A percentile compares a stretch with the other conserved stretches of the same genome.
Conservation (phyloP, 345 rosid species). For the Angophora floribunda region DNA sequence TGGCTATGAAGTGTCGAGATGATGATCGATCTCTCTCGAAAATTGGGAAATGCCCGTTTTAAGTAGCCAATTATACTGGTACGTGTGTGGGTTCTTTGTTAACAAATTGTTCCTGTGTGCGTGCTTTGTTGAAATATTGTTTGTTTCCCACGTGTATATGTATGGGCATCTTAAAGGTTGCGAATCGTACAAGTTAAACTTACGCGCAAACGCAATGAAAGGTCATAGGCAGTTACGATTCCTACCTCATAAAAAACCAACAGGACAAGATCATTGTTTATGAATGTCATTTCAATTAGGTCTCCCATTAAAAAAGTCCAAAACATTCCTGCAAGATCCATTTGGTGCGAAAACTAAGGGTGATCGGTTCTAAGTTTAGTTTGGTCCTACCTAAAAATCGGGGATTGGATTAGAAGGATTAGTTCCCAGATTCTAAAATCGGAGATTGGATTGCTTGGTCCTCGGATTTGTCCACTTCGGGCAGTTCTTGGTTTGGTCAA, state of each 20-base stretch:
- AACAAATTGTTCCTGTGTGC: background rate
- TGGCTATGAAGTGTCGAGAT: background rate
- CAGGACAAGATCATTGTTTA: background rate
- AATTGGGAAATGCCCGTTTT: background rate
- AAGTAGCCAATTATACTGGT: background rate
- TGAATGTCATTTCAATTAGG: background rate
- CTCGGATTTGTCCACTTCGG: too few relatives aligned
- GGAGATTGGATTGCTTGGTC: too few relatives aligned
- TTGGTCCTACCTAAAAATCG: too few relatives aligned
- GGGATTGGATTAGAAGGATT: too few relatives aligned
- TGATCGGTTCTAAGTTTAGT: too few relatives aligned
- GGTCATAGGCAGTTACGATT: background rate
- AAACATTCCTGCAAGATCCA: background rate
- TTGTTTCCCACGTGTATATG: background rate
- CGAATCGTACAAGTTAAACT: background rate
- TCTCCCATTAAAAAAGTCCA: background rate
- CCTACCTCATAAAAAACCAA: background rate
- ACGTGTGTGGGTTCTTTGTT: background rate
- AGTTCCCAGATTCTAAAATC: too few relatives aligned
- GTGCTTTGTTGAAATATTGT: background rate
- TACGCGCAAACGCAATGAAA: background rate
- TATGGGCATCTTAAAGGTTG: background rate
- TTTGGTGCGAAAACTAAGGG: too few relatives aligned
- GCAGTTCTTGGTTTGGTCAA: too few relatives aligned
- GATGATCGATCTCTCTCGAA: background rate